phyloP scores from a whole-genome alignment of 1,284 basidiomycete genomes.

The Naganishia sp. region DNA sequence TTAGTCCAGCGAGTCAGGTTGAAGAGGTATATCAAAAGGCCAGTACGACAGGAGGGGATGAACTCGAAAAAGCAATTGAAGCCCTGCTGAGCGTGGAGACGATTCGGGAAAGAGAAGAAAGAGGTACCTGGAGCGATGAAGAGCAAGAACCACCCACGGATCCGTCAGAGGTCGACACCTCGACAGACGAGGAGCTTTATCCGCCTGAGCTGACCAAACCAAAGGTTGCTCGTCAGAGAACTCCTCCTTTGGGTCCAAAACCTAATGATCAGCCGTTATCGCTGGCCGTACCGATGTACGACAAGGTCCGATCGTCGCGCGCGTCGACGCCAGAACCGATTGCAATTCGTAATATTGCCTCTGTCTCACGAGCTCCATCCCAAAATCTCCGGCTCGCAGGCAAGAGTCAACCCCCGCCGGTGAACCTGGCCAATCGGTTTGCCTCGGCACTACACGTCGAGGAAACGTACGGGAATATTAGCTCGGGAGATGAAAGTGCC shows the following conservation, averaged over 20 bases:
- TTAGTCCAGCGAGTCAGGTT: slow-evolving; percentile 18
- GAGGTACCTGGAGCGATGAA: slow-evolving; percentile 23
- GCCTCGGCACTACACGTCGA: slow-evolving; percentile 2
- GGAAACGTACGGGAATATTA: slow-evolving; percentile 9
- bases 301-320: slow-evolving; percentile 7
- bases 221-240: slow-evolving; percentile 16
- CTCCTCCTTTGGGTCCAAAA: slow-evolving; percentile 21
- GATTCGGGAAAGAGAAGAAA: slow-evolving; percentile 18
- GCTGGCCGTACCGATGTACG: slow-evolving; percentile 19
- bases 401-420: neutral
- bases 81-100: slow-evolving; percentile 28
- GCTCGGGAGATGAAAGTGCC: slow-evolving; percentile 30
- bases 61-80: slow-evolving; percentile 27
- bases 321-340: neutral
- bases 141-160: neutral
- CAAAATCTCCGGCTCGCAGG: neutral
- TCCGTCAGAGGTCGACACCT: slow-evolving; percentile 5
- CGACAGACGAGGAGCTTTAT: neutral
- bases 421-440: slow-evolving; percentile 20
- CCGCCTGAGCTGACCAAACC: neutral
- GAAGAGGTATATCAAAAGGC: slow-evolving; percentile 11
- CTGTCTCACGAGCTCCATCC: neutral
- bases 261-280: slow-evolving; percentile 19
- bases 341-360: neutral
- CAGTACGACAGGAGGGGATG: slow-evolving; percentile 1